Evolutionary conservation across 257 asterid species (phyloP).

Genomic region (Salvia hispanica): DNA sequence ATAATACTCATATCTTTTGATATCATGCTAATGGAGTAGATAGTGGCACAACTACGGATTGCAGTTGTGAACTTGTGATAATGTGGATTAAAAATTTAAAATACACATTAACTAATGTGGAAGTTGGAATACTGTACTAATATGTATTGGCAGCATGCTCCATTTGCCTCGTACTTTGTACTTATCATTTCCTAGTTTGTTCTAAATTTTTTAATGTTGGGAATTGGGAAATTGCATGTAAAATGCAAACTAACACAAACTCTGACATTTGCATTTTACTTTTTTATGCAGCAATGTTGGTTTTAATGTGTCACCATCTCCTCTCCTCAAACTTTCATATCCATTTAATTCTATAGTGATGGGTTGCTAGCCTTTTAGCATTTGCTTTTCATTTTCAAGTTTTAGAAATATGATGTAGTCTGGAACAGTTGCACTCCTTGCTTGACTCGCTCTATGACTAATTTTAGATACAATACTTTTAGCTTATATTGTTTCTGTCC

Average conservation of each 20-base stretch:
- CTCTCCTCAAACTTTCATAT: not conserved
- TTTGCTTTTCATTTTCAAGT: constrained; percentile 14
- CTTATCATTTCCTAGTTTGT: not conserved
- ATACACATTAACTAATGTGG: not conserved
- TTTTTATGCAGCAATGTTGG: not conserved
- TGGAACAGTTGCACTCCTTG: not conserved
- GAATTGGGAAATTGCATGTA: not conserved
- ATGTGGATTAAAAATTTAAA: not conserved
- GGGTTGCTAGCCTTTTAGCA: constrained; percentile 9
- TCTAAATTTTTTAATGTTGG: not conserved
- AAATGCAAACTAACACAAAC: not conserved
- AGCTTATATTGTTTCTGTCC: not conserved
- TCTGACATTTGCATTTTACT: not conserved
- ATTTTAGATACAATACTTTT: constrained; percentile 20
- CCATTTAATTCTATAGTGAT: constrained; percentile 3
- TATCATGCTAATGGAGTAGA: not conserved
- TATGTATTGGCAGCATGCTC: not conserved
- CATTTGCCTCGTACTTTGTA: too few species aligned
- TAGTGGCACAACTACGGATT: not conserved
- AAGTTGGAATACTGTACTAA: not conserved
- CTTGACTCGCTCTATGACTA: not conserved
- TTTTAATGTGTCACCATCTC: not conserved
- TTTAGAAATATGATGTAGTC: constrained; percentile 12
- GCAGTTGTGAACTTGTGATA: constrained; percentile 10
- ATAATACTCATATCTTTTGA: not conserved